Evolutionary conservation across 2,329 filamentous ascomycete species (phyloP).

Genomic region (Salinomyces thailandicus): DNA sequence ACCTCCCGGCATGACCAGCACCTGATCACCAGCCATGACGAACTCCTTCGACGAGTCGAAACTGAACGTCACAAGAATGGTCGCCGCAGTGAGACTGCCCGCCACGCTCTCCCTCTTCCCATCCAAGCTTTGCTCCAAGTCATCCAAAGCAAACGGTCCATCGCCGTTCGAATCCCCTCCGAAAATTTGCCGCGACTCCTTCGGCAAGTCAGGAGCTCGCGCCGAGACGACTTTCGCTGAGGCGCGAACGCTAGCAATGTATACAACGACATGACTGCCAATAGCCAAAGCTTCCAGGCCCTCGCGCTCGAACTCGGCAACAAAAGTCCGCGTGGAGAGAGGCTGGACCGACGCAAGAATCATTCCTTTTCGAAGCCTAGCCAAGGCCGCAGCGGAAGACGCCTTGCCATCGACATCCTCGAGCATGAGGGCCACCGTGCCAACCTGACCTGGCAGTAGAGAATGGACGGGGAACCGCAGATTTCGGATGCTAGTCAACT

Average conservation of each 20-base stretch:
- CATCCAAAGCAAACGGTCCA: slow-evolving; percentile 19
- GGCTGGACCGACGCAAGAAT: slow-evolving; percentile 55
- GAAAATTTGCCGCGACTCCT: background rate
- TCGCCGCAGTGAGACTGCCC: background rate
- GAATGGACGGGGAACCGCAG: slow-evolving; percentile 70
- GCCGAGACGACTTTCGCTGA: slow-evolving; percentile 57
- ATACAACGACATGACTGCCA: slow-evolving; percentile 67
- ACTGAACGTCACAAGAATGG: slow-evolving; percentile 52
- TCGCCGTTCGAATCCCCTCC: background rate
- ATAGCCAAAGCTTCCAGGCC: slow-evolving; percentile 53
- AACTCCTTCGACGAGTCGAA: slow-evolving; percentile 61
- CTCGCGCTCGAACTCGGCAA: slow-evolving; percentile 57
- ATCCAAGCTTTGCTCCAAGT: slow-evolving; percentile 12
- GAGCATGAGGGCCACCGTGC: slow-evolving; percentile 68
- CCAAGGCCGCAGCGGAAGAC: slow-evolving; percentile 8
- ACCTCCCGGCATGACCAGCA: slow-evolving; percentile 62
- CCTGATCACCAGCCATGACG: slow-evolving; percentile 59
- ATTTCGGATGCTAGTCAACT: slow-evolving; percentile 77
- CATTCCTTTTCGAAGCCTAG: slow-evolving; percentile 63
- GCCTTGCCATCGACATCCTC: slow-evolving; percentile 28
- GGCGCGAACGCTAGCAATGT: slow-evolving; percentile 76
- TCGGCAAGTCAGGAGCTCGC: slow-evolving; percentile 21
- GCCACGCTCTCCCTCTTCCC: slow-evolving; percentile 1
- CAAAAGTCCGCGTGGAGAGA: slow-evolving; percentile 39
- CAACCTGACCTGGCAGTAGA: slow-evolving; percentile 71